Evolutionary conservation across 306 rosid genomes (phyloP).

Genomic region (Leucaena leucocephala): DNA sequence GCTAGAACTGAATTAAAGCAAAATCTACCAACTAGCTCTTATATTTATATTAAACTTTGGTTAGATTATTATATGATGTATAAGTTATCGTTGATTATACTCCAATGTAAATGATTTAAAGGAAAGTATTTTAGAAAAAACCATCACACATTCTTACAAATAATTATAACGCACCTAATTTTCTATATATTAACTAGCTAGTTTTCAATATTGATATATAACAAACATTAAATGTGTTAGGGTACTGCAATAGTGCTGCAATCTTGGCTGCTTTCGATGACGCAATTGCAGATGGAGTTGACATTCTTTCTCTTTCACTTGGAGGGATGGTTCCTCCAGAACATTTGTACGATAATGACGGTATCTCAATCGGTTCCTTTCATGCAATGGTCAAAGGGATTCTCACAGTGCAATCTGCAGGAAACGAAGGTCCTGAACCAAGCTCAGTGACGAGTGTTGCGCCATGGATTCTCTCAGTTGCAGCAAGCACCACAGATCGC

Average conservation of each 20-base stretch:
- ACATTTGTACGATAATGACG: background rate
- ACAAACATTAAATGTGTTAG: background rate
- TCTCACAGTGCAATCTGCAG: constrained; percentile 42
- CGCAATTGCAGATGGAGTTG: background rate
- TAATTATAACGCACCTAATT: too few species aligned
- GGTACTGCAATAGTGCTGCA: background rate
- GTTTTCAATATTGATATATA: too few species aligned
- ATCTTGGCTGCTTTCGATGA: constrained; percentile 3
- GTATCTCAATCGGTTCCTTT: constrained; percentile 42
- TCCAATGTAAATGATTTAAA: too few species aligned
- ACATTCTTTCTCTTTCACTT: background rate
- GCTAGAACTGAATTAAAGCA: too few species aligned
- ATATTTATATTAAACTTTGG: too few species aligned
- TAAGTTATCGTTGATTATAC: too few species aligned
- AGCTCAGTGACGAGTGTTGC: background rate
- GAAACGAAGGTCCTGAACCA: constrained; percentile 29
- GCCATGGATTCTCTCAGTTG: constrained; percentile 39
- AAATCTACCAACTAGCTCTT: too few species aligned
- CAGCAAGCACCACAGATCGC: constrained; percentile 49
- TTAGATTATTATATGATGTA: too few species aligned
- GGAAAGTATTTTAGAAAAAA: too few species aligned
- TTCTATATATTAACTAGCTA: too few species aligned
- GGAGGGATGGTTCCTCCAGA: background rate
- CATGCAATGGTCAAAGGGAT: constrained; percentile 52
- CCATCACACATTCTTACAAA: too few species aligned